Base-by-base conservation (phyloP, 495 filamentous ascomycete genomes). In the Thozetella sp. region DNA sequence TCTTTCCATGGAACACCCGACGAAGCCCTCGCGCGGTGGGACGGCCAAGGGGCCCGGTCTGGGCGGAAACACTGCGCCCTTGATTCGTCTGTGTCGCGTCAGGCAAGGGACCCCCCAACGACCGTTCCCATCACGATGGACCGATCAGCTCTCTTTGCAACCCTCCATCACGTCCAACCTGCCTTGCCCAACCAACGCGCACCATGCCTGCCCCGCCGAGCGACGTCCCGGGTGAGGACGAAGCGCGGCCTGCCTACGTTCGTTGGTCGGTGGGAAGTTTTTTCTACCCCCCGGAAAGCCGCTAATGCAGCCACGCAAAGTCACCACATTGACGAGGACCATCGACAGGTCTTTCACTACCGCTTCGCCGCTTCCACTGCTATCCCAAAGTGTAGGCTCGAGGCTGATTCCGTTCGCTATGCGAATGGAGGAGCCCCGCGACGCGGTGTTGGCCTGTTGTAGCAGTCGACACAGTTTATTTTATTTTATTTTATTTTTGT, bases 1-100 rank as follows among this genome's bases (percentile, higher is more conserved):
- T 58, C 55, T 63, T 60, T 56, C 57, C 68, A 67, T 75, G 70
- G 70, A 73, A 73, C 65, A 69, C 63, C 65, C 61, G 67, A 62
- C 54, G 63, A 75, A 70, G 65, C 54, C 64, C 59, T 56, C 24
- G 55, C 61, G 48, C 55, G 48, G 25, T 56, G 55, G 34, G 45
- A 60, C 57, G 66, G 66, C 58, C 61, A 63, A 61, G 56, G 24
- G 51, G 25, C 9, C 53, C 51, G 52, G 51, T 63, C 58, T 62
- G 54, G 60, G 65, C 70, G 69, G 67, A 71, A 68, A 66, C 60
- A 43, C 34, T 25, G 58, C 34, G 53, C 51, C 59, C 57, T 61
- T 73, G 71, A 74, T 76, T 73, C 67, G 71, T 61, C 62, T 66
- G 63, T 62, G 62, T 63, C 57, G 58, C 60, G 30, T 52, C 25